Conservation (phyloP, 306 rosid genomes). For the Alnus rubra region DNA sequence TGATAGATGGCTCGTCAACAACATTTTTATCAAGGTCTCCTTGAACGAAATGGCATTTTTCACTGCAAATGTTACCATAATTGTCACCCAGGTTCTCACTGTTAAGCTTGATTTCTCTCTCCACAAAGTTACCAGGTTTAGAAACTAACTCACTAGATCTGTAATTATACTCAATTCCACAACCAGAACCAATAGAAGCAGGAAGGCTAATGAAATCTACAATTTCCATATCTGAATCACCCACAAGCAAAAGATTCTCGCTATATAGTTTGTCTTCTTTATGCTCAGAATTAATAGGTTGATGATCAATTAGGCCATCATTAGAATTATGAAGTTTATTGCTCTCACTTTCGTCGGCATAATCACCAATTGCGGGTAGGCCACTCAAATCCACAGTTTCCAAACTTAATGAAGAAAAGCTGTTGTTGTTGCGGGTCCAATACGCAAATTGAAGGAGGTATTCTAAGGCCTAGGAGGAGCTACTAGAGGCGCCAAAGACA, state of each 20-base stretch:
- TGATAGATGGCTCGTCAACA: slow-evolving; percentile 25
- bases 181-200: slow-evolving; percentile 18
- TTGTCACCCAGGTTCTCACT: slow-evolving; percentile 17
- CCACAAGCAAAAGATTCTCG: slow-evolving; percentile 18
- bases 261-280: slow-evolving; percentile 20
- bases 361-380: slow-evolving; percentile 33
- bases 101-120: slow-evolving; percentile 24
- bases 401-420: slow-evolving; percentile 38
- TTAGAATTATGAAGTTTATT: slow-evolving; percentile 10
- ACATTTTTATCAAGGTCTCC: slow-evolving; percentile 19
- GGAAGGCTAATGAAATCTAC: slow-evolving; percentile 38
- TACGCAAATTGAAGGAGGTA: slow-evolving; percentile 12
- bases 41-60: neutral
- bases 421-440: slow-evolving; percentile 11
- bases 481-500: too few species aligned
- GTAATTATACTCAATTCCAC: slow-evolving; percentile 25
- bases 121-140: slow-evolving; percentile 32
- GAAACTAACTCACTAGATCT: neutral
- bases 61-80: slow-evolving; percentile 9
- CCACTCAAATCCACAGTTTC: slow-evolving; percentile 42
- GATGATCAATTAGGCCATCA: slow-evolving; percentile 28
- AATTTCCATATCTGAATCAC: slow-evolving; percentile 43
- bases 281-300: slow-evolving; percentile 24
- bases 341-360: slow-evolving; percentile 34
- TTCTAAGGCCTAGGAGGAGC: neutral